These are phyloP conservation scores for Centella asiatica DNA, from an alignment of 129 eudicot species.

Conservation along the genomic window DNA sequence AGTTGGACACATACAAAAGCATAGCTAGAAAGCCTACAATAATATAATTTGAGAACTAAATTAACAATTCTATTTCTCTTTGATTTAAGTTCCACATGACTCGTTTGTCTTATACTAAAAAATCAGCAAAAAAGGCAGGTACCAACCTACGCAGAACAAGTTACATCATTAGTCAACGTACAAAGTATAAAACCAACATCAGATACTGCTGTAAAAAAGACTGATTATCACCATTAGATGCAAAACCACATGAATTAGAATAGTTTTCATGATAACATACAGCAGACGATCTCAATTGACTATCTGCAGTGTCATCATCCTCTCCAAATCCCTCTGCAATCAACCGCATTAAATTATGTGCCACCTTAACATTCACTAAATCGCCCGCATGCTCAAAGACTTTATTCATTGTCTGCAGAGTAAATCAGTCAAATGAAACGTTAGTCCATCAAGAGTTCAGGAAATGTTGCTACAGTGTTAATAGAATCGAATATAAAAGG, in stretches of 20 bases:
- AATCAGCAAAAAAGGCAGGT: too few species aligned
- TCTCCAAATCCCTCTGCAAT: conserved; percentile 99
- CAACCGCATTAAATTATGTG: conserved; percentile 92
- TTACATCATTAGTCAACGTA: too few species aligned
- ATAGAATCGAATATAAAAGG: conserved; percentile 7
- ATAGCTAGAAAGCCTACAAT: too few species aligned
- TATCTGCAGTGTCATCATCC: conserved; percentile 89
- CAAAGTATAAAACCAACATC: background rate
- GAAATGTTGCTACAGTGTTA: background rate
- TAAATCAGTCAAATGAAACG: conserved; percentile 8
- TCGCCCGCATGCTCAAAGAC: conserved; percentile 99
- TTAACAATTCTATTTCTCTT: too few species aligned
- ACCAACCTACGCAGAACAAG: too few species aligned
- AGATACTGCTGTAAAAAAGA: background rate
- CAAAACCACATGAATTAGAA: background rate
- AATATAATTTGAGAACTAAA: too few species aligned
- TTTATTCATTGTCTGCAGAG: conserved; percentile 85
- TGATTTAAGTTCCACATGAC: too few species aligned
- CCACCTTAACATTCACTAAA: conserved; percentile 86
- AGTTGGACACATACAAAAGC: too few species aligned
- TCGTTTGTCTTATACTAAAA: too few species aligned
- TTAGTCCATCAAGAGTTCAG: background rate
- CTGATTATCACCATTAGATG: background rate
- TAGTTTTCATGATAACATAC: conserved; percentile 37
- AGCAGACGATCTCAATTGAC: conserved; percentile 92